Evolutionary conservation across 1,284 basidiomycete genomes (phyloP).

Genomic region (Coniophora puteana): DNA sequence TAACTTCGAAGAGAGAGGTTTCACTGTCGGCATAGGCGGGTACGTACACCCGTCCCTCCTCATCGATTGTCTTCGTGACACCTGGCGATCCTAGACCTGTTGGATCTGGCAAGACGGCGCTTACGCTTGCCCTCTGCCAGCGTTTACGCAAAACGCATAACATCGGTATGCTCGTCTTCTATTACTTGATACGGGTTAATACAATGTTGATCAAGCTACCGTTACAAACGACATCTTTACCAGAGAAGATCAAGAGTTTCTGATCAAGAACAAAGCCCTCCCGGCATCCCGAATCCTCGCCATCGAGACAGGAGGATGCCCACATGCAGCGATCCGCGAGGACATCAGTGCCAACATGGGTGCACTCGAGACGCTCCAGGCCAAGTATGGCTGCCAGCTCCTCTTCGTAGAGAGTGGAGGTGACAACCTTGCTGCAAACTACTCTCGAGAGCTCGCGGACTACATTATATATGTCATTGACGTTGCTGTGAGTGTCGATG

Average conservation of each 20-base stretch:
- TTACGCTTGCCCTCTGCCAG: slow-evolving; percentile 91
- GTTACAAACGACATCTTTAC: slow-evolving; percentile 99
- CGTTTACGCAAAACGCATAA: slow-evolving; percentile 83
- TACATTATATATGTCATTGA: slow-evolving; percentile 96
- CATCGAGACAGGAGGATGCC: slow-evolving; percentile 96
- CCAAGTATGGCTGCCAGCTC: slow-evolving; percentile 80
- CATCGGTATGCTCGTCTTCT: slow-evolving; percentile 56
- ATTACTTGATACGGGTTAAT: slow-evolving; percentile 3
- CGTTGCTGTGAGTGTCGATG: slow-evolving; percentile 53
- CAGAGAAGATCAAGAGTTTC: slow-evolving; percentile 95
- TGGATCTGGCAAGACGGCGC: slow-evolving; percentile 95
- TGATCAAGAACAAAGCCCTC: slow-evolving; percentile 90
- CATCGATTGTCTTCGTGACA: slow-evolving; percentile 3
- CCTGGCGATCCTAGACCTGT: slow-evolving; percentile 63
- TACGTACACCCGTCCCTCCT: slow-evolving; percentile 36
- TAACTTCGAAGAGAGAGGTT: slow-evolving; percentile 91
- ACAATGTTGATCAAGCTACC: slow-evolving; percentile 52
- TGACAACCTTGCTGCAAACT: slow-evolving; percentile 95
- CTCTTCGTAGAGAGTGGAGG: slow-evolving; percentile 95
- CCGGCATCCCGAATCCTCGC: slow-evolving; percentile 86
- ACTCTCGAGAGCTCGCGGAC: slow-evolving; percentile 93
- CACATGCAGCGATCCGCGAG: slow-evolving; percentile 94
- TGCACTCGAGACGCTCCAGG: slow-evolving; percentile 92
- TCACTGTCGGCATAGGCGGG: slow-evolving; percentile 98
- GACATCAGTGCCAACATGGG: slow-evolving; percentile 97